These are phyloP conservation scores for Volutella citrinella DNA, from an alignment of 2,329 filamentous ascomycete genomes.

Conservation along the genomic window DNA sequence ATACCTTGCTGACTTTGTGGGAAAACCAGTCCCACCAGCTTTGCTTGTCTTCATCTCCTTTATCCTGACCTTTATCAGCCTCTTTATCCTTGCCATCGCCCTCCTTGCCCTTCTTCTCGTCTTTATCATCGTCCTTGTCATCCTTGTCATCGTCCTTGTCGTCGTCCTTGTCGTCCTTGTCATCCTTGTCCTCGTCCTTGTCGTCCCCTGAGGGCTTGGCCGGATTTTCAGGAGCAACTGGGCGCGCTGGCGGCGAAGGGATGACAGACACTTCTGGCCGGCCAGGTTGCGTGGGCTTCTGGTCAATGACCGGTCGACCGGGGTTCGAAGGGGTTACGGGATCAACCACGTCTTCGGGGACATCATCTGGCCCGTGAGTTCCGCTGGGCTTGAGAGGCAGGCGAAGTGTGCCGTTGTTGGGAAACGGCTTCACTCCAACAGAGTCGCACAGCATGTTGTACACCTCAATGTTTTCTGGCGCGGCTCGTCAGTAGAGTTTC, in stretches of 20 bases:
- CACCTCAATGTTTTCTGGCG: constrained; percentile 82
- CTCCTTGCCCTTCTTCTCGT: constrained; percentile 10
- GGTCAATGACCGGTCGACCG: neutral
- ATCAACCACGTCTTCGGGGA: constrained; percentile 51
- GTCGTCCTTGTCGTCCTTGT: constrained; percentile 11
- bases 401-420: constrained; percentile 85
- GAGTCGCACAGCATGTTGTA: constrained; percentile 95
- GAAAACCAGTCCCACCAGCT: constrained; percentile 51
- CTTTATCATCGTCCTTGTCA: constrained; percentile 10
- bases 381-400: constrained; percentile 66
- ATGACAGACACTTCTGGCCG: constrained; percentile 8
- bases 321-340: constrained; percentile 31
- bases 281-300: constrained; percentile 2
- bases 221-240: constrained; percentile 7
- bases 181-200: constrained; percentile 12
- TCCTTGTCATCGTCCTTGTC: constrained; percentile 12
- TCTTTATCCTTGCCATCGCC: constrained; percentile 13
- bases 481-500: constrained; percentile 22
- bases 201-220: constrained; percentile 13
- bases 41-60: constrained; percentile 30
- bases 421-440: constrained; percentile 65
- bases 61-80: constrained; percentile 25
- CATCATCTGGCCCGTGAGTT: constrained; percentile 52
- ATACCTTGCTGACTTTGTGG: constrained; percentile 43
- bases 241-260: constrained; percentile 8